These are phyloP conservation scores for Entomortierella beljakovae DNA, from an alignment of 192 early-diverging fungal species.

Conservation along the genomic window DNA sequence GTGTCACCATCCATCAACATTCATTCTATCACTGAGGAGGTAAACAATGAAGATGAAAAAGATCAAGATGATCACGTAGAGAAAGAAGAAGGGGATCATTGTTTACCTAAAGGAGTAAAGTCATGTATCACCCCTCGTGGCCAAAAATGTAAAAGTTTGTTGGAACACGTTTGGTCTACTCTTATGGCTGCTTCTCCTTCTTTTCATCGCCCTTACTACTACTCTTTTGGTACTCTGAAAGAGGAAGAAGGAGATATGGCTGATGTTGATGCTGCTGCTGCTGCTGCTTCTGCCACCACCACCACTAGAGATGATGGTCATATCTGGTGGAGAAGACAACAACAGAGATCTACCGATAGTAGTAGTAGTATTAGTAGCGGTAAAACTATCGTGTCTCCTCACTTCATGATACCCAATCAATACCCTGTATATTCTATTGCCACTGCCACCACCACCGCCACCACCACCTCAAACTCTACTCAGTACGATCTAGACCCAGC, in stretches of 20 bases:
- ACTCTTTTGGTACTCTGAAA: too few species aligned
- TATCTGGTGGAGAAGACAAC: background rate
- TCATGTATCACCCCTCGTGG: slow-evolving; percentile 5
- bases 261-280: too few species aligned
- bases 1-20: background rate
- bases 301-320: background rate
- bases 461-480: too few species aligned
- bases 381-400: slow-evolving; percentile 5
- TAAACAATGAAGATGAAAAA: too few species aligned
- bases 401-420: background rate
- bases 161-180: background rate
- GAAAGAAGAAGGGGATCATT: too few species aligned
- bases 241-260: too few species aligned
- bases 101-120: background rate
- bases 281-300: too few species aligned
- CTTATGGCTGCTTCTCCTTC: background rate
- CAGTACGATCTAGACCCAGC: too few species aligned
- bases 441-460: background rate
- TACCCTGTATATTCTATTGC: background rate
- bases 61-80: too few species aligned
- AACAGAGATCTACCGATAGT: slow-evolving; percentile 8
- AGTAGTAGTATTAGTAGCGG: slow-evolving; percentile 19
- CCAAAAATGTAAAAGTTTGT: slow-evolving; percentile 3
- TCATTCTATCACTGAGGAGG: too few species aligned
- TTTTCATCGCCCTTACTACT: too few species aligned